Conservation (phyloP, 768 basidiomycete genomes). For the Porpolomopsis calyptriformis region DNA sequence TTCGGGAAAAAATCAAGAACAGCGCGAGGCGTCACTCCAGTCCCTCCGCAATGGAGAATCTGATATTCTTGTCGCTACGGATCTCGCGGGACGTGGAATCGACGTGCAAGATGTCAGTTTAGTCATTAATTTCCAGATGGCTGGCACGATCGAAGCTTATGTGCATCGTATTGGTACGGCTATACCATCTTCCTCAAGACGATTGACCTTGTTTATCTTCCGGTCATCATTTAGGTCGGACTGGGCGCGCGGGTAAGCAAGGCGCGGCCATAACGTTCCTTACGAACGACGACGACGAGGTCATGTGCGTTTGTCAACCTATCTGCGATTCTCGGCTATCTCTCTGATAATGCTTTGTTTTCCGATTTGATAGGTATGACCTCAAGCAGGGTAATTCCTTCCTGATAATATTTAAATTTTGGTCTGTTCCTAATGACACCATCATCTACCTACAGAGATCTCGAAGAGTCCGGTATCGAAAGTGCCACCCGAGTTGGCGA, state of each 20-base stretch:
- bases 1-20: slow-evolving; percentile 96
- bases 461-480: slow-evolving; percentile 90
- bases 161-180: slow-evolving; percentile 90
- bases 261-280: slow-evolving; percentile 94
- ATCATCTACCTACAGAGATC: slow-evolving; percentile 49
- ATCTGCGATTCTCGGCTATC: slow-evolving; percentile 2
- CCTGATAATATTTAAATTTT: slow-evolving; percentile 4
- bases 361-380: slow-evolving; percentile 61
- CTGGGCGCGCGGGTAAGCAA: slow-evolving; percentile 94
- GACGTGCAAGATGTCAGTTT: slow-evolving; percentile 95
- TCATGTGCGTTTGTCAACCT: slow-evolving; percentile 57
- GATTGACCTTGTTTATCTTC: slow-evolving; percentile 7
- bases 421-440: slow-evolving; percentile 5
- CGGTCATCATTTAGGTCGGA: slow-evolving; percentile 68
- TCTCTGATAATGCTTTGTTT: slow-evolving; percentile 8
- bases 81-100: slow-evolving; percentile 96
- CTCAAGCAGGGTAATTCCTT: slow-evolving; percentile 66
- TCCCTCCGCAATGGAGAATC: slow-evolving; percentile 76
- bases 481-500: slow-evolving; percentile 76
- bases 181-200: slow-evolving; percentile 6
- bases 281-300: slow-evolving; percentile 91
- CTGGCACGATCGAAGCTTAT: slow-evolving; percentile 90
- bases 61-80: slow-evolving; percentile 90
- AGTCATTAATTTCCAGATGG: slow-evolving; percentile 98
- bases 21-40: slow-evolving; percentile 87